Evolutionary conservation across 1,139 yeast genomes (phyloP).

Genomic region (Sugiyamaella neomexicana): DNA sequence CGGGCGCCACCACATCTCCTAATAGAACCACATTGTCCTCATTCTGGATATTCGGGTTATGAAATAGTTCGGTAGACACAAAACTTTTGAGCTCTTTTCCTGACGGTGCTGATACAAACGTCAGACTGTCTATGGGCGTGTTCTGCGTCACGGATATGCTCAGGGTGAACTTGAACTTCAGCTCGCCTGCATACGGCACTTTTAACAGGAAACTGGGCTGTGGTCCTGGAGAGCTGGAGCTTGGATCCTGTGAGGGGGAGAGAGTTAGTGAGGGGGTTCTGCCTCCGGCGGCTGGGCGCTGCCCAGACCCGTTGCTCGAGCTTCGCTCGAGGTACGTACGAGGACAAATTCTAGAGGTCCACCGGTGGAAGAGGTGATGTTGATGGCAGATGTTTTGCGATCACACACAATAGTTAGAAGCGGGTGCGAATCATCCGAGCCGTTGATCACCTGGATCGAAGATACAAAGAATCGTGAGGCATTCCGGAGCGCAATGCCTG

Average conservation of each 20-base stretch:
- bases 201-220: slow-evolving; percentile 27
- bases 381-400: slow-evolving; percentile 15
- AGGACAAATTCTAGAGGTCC: slow-evolving; percentile 17
- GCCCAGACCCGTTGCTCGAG: background rate
- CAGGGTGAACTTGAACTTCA: slow-evolving; percentile 18
- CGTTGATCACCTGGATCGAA: slow-evolving; percentile 21
- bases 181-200: slow-evolving; percentile 24
- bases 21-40: slow-evolving; percentile 43
- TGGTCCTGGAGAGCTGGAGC: slow-evolving; percentile 14
- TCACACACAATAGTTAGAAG: slow-evolving; percentile 16
- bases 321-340: slow-evolving; percentile 4
- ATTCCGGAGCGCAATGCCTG: slow-evolving; percentile 28
- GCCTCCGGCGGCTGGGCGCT: background rate
- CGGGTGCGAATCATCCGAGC: slow-evolving; percentile 5
- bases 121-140: slow-evolving; percentile 34
- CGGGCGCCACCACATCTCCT: slow-evolving; percentile 36
- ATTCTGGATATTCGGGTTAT: slow-evolving; percentile 45
- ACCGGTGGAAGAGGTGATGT: slow-evolving; percentile 3
- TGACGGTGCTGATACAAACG: slow-evolving; percentile 39
- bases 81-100: slow-evolving; percentile 36
- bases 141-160: slow-evolving; percentile 13
- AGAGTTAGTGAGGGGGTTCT: no score
- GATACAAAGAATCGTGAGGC: slow-evolving; percentile 29
- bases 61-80: slow-evolving; percentile 42
- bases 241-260: slow-evolving; percentile 21